These are phyloP conservation scores for Didymella arachidicola DNA, from an alignment of 2,329 filamentous ascomycete genomes.

Conservation along the genomic window DNA sequence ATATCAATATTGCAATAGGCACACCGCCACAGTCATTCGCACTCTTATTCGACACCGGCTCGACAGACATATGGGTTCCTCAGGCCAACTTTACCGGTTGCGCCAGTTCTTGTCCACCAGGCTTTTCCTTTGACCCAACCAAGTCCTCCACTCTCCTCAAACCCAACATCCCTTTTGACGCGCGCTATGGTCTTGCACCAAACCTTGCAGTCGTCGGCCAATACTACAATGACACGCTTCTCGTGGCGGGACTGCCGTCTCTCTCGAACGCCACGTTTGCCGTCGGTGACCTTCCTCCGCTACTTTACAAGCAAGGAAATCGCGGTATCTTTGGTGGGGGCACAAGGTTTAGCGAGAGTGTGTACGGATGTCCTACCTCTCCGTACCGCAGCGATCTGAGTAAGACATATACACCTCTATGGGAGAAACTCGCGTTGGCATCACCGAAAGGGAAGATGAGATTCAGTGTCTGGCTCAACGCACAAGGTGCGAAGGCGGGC, in stretches of 20 bases:
- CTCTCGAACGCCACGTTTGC: conserved; percentile 14
- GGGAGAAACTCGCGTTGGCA: neutral
- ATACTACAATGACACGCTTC: conserved; percentile 26
- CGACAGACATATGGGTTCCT: conserved; percentile 24
- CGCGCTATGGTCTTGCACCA: conserved; percentile 24
- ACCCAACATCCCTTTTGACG: conserved; percentile 18
- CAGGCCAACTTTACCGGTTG: conserved; percentile 21
- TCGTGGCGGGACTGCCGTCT: neutral
- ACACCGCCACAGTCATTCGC: conserved; percentile 22
- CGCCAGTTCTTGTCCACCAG: conserved; percentile 17
- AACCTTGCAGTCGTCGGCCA: conserved; percentile 22
- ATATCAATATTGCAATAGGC: conserved; percentile 21
- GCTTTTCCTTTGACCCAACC: conserved; percentile 10
- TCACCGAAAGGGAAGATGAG: neutral
- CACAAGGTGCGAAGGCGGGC: neutral
- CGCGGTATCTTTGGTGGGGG: conserved; percentile 25
- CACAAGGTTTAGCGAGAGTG: conserved; percentile 4
- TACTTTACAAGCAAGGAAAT: conserved; percentile 12
- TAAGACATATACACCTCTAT: conserved; percentile 3
- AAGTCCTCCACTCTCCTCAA: neutral
- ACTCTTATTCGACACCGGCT: conserved; percentile 22
- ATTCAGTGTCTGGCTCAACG: conserved; percentile 9
- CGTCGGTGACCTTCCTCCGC: conserved; percentile 14
- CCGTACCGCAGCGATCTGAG: neutral
- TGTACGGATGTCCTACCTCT: neutral